Conservation (phyloP, 257 asterid species). For the Solanum chiquidenum region DNA sequence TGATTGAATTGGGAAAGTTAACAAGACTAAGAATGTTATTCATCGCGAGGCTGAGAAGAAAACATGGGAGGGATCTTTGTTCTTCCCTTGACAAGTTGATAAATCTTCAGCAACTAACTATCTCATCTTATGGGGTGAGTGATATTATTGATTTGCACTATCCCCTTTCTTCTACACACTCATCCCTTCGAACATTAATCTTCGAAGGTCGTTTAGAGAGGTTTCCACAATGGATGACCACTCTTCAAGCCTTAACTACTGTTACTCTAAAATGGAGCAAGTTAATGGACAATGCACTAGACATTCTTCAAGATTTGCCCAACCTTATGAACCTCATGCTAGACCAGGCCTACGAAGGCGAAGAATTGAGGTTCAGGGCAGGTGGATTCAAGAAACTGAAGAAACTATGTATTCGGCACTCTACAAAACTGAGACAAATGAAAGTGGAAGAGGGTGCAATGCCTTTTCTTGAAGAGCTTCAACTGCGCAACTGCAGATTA, state of each 20-base stretch:
- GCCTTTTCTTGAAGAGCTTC: slow-evolving; percentile 16
- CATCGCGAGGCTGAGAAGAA: slow-evolving; percentile 12
- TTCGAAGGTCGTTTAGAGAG: slow-evolving; percentile 10
- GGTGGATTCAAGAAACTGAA: slow-evolving; percentile 23
- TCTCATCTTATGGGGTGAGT: neutral
- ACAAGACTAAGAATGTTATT: slow-evolving; percentile 7
- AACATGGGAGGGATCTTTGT: slow-evolving; percentile 14
- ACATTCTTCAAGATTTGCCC: slow-evolving; percentile 23
- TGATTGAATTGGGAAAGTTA: slow-evolving; percentile 13
- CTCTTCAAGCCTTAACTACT: slow-evolving; percentile 7
- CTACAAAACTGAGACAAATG: slow-evolving; percentile 4
- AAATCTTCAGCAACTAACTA: slow-evolving; percentile 1
- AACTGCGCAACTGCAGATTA: neutral
- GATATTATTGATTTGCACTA: slow-evolving; percentile 9
- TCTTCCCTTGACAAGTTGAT: slow-evolving; percentile 12
- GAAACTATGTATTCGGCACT: neutral
- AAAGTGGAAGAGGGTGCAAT: slow-evolving; percentile 16
- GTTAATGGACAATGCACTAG: slow-evolving; percentile 11
- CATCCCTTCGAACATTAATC: neutral
- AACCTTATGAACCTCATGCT: slow-evolving; percentile 3
- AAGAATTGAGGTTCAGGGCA: slow-evolving; percentile 12
- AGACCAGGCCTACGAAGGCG: slow-evolving; percentile 13
- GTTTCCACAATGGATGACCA: slow-evolving; percentile 15
- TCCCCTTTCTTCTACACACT: neutral
- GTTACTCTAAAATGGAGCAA: neutral